Evolutionary conservation across 805 yeast species (phyloP).

Genomic region (Citeromyces nyonsensis): DNA sequence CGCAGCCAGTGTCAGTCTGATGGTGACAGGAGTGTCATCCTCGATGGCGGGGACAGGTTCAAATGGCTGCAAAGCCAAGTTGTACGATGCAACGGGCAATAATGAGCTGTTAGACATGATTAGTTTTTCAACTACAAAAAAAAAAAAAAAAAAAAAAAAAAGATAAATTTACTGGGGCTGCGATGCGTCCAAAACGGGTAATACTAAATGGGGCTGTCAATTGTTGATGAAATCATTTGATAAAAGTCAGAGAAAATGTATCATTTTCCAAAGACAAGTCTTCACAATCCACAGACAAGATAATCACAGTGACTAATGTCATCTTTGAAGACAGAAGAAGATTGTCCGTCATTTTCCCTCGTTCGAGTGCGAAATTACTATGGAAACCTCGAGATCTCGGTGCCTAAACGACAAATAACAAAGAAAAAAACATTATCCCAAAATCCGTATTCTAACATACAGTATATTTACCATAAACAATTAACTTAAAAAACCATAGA

Average conservation of each 20-base stretch:
- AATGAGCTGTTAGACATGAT: slow-evolving; percentile 40
- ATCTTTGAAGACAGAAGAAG: too few species aligned
- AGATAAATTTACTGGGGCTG: not conserved
- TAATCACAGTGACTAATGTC: too few species aligned
- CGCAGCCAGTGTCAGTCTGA: slow-evolving; percentile 90
- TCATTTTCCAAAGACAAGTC: too few species aligned
- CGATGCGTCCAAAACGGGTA: not conserved
- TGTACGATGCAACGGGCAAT: slow-evolving; percentile 77
- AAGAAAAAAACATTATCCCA: not conserved
- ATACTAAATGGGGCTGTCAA: not conserved
- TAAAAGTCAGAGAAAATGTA: too few species aligned
- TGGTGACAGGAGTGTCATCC: slow-evolving; percentile 76
- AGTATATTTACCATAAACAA: not conserved
- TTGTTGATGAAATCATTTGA: too few species aligned
- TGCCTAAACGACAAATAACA: too few species aligned
- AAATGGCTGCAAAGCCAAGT: slow-evolving; percentile 76
- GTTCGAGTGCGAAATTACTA: too few species aligned
- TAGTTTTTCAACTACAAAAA: not conserved
- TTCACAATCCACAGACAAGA: too few species aligned
- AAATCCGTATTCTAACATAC: not conserved
- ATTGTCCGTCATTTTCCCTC: too few species aligned
- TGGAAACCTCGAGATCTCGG: too few species aligned
- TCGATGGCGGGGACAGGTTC: slow-evolving; percentile 78
- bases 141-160: not conserved
- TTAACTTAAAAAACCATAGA: slow-evolving; percentile 77